These are phyloP conservation scores for Hyaloscypha bicolor DNA, from an alignment of 495 filamentous ascomycete species.

Conservation along the genomic window DNA sequence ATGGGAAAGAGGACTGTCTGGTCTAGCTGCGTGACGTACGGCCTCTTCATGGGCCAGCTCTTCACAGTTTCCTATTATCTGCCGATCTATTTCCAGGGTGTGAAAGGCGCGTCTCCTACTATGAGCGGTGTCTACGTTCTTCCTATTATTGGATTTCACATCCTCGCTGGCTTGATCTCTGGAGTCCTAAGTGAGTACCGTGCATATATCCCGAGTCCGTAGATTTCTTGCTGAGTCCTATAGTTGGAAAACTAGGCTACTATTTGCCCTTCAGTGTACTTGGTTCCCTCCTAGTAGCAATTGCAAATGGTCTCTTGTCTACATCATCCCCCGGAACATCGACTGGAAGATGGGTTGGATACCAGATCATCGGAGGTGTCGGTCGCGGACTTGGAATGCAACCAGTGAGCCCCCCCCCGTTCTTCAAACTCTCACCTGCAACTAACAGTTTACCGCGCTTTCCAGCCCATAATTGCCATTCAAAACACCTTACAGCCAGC, in stretches of 20 bases:
- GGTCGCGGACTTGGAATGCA: constrained; percentile 21
- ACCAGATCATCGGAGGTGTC: constrained; percentile 22
- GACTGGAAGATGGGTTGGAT: constrained; percentile 26
- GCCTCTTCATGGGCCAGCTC: constrained; percentile 28
- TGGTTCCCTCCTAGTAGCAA: constrained; percentile 21
- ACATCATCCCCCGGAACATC: constrained; percentile 26
- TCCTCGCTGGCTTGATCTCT: constrained; percentile 54
- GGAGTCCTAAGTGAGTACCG: constrained; percentile 68
- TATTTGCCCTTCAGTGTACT: constrained; percentile 42
- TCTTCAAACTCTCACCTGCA: not conserved
- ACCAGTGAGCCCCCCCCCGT: constrained; percentile 10
- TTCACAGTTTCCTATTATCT: constrained; percentile 55
- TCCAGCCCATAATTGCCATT: constrained; percentile 38
- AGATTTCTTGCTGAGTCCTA: constrained; percentile 51
- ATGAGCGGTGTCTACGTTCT: constrained; percentile 73
- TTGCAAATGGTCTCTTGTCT: constrained; percentile 37
- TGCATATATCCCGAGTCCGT: too few relatives aligned
- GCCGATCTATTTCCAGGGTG: constrained; percentile 83
- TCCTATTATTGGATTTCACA: constrained; percentile 49
- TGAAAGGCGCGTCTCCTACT: constrained; percentile 55
- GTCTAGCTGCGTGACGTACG: constrained; percentile 35
- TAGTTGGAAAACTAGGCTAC: constrained; percentile 53
- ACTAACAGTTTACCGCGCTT: not conserved
- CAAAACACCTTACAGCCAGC: constrained; percentile 34
- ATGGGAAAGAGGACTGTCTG: constrained; percentile 34